A percentile compares a stretch with the other conserved stretches of the same genome.
These are phyloP conservation scores for Leucoagaricus sp. DNA, from an alignment of 1,284 basidiomycete genomes.

Conservation along the genomic window DNA sequence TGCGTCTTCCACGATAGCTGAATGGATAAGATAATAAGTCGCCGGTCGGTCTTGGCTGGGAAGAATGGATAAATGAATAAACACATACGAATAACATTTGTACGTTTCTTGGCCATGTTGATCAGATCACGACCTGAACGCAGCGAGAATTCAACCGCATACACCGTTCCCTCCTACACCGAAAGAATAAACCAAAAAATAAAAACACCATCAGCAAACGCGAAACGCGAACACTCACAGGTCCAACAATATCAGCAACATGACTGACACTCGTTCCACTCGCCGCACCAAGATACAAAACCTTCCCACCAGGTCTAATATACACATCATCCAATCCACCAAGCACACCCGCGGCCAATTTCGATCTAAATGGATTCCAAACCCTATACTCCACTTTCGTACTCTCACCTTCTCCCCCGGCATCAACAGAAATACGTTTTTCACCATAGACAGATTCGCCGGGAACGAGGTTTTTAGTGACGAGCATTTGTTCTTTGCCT, in stretches of 20 bases:
- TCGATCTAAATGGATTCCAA: slow-evolving; percentile 99
- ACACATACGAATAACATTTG: slow-evolving; percentile 94
- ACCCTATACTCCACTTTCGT: slow-evolving; percentile 97
- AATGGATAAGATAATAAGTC: slow-evolving; percentile 15
- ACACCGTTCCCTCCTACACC: slow-evolving; percentile 87
- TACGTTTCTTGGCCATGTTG: slow-evolving; percentile 99
- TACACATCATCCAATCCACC: slow-evolving; percentile 95
- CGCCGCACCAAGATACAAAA: slow-evolving; percentile 97
- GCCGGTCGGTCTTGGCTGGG: background rate
- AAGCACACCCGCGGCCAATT: slow-evolving; percentile 95
- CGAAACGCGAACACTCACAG: slow-evolving; percentile 51
- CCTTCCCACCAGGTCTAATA: slow-evolving; percentile 94
- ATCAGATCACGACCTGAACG: slow-evolving; percentile 97
- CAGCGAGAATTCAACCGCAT: slow-evolving; percentile 98
- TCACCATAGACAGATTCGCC: slow-evolving; percentile 99
- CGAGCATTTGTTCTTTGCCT: slow-evolving; percentile 95
- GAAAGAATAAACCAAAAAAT: background rate
- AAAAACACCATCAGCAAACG: slow-evolving; percentile 13
- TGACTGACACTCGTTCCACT: slow-evolving; percentile 97
- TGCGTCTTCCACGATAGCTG: slow-evolving; percentile 97
- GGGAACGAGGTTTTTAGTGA: slow-evolving; percentile 97
- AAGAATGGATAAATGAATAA: background rate
- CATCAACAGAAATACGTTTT: slow-evolving; percentile 87
- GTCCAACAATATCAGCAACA: slow-evolving; percentile 98
- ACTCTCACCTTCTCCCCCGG: slow-evolving; percentile 54